These are phyloP conservation scores for Saturnispora ahearnii DNA, from an alignment of 805 yeast species.

Conservation along the genomic window DNA sequence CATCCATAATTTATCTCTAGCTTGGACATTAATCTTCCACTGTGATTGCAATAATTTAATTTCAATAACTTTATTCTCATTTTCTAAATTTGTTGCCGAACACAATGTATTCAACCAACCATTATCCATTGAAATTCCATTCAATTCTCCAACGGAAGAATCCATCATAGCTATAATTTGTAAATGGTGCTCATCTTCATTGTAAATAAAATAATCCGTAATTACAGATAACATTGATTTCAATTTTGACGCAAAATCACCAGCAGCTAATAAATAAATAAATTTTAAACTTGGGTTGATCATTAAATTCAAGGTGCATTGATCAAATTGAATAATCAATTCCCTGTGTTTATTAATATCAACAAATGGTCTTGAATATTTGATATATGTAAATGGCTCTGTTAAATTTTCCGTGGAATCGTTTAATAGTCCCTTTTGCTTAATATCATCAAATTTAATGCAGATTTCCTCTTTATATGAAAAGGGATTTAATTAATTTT, in stretches of 20 bases:
- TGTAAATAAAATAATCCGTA: slow-evolving; percentile 22
- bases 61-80: slow-evolving; percentile 31
- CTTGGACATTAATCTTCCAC: slow-evolving; percentile 30
- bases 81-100: slow-evolving; percentile 12
- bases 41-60: slow-evolving; percentile 34
- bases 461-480: slow-evolving; percentile 46
- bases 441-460: slow-evolving; percentile 39
- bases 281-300: slow-evolving; percentile 26
- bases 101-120: slow-evolving; percentile 21
- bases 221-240: slow-evolving; percentile 15
- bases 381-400: slow-evolving; percentile 16
- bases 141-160: slow-evolving; percentile 18
- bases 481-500: slow-evolving; percentile 44
- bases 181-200: slow-evolving; percentile 15
- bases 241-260: slow-evolving; percentile 22
- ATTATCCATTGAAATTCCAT: slow-evolving; percentile 22
- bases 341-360: slow-evolving; percentile 30
- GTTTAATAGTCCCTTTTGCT: slow-evolving; percentile 26
- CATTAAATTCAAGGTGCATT: slow-evolving; percentile 25
- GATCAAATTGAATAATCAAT: slow-evolving; percentile 35
- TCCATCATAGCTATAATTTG: slow-evolving; percentile 17
- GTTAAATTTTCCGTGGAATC: slow-evolving; percentile 13
- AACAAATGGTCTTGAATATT: slow-evolving; percentile 39
- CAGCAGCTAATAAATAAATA: slow-evolving; percentile 18
- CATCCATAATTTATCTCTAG: slow-evolving; percentile 19